Conservation (phyloP, 208 protist genomes). For the Acanthamoeba culbertsoni region DNA sequence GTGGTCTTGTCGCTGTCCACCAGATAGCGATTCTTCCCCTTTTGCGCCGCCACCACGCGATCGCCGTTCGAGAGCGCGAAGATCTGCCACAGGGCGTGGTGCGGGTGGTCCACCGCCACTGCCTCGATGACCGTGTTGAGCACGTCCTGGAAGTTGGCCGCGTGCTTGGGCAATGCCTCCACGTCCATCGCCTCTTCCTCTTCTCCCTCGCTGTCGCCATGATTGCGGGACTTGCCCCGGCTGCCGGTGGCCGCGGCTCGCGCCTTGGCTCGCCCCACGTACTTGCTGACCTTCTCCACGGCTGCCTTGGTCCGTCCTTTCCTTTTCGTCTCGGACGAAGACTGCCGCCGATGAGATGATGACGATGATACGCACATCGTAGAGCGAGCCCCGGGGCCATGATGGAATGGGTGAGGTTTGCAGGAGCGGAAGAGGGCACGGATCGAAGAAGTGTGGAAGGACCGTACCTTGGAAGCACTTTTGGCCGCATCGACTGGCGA, state of each 20-base stretch:
- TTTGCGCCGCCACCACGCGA: conserved; percentile 32
- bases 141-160: conserved; percentile 47
- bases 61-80: conserved; percentile 70
- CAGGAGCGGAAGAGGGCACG: too few species aligned
- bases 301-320: neutral
- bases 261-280: neutral
- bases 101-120: conserved; percentile 62
- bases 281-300: neutral
- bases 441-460: neutral
- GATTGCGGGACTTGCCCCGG: neutral
- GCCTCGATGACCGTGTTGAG: conserved; percentile 56
- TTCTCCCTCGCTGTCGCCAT: neutral
- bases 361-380: too few species aligned
- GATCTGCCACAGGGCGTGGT: conserved; percentile 72
- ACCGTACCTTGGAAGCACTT: neutral
- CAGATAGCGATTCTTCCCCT: conserved; percentile 34
- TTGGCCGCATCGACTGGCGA: neutral
- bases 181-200: neutral
- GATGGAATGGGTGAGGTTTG: too few species aligned
- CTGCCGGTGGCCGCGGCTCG: neutral
- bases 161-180: too few species aligned
- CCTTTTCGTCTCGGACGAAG: neutral
- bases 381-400: too few species aligned
- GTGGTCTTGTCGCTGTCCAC: conserved; percentile 58
- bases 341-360: neutral